Evolutionary conservation across 495 filamentous ascomycete species (phyloP), one percentile per base, ranked within the genome.

Genomic region (Aspergillus kassunensis): DNA sequence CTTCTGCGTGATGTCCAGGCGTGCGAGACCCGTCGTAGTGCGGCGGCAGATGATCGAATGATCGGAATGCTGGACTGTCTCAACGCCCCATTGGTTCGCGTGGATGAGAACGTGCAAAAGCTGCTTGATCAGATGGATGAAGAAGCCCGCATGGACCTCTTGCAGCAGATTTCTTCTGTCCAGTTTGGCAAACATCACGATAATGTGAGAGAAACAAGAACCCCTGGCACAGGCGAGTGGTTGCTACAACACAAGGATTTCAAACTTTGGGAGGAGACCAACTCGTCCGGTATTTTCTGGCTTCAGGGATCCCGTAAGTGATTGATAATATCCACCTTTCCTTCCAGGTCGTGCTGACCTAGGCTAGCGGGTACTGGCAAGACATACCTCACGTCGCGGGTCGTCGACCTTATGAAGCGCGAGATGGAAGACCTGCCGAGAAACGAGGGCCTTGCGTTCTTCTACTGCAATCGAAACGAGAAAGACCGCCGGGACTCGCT

Each of bases 291-390:
- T 27, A 25, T 62, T 9, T 51, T 65, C 18, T 62, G 62, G 56
- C 56, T 65, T n/a, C 56, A 65, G 24, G 62, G 62, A 2, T 49
- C 44, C n/a, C 56, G n/a, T n/a, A n/a, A n/a, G n/a, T n/a, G n/a
- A n/a, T n/a, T n/a, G n/a, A n/a, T n/a, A n/a, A n/a, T n/a, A n/a
- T n/a, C n/a, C n/a, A n/a, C n/a, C n/a, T n/a, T n/a, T n/a, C n/a
- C n/a, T n/a, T n/a, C n/a, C n/a, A n/a, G n/a, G n/a, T n/a, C n/a
- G n/a, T n/a, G n/a, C n/a, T n/a, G n/a, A n/a, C n/a, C n/a, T n/a
- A n/a, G n/a, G n/a, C n/a, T n/a, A n/a, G n/a, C 65, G 29, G 68
- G 68, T 23, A 60, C 65, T 10, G 68, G 68, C 13, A 73, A 73
- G 47, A 66, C 67, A 3, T 67, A 56, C 51, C 68, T 73, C 25